A percentile compares a stretch with the other conserved stretches of the same genome.
phyloP scores from a whole-genome alignment of 139 green algal genomes.

The Tetradesmus obliquus region DNA sequence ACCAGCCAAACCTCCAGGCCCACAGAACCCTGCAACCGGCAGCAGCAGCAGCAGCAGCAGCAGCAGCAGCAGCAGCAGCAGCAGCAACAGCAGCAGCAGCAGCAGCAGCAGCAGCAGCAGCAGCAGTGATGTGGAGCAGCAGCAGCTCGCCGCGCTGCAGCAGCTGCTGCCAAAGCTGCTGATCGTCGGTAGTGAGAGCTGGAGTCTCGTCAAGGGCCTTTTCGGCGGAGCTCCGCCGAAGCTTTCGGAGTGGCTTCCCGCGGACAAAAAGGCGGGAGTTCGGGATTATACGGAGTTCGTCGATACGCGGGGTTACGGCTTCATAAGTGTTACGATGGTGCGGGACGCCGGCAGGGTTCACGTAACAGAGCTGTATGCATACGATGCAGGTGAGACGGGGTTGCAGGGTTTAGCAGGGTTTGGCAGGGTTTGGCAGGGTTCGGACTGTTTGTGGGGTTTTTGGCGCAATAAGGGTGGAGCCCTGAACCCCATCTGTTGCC shows the following conservation, averaged over 20 bases:
- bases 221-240: neutral
- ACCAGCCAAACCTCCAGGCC: neutral
- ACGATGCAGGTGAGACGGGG: neutral
- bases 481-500: too few species aligned
- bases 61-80: neutral
- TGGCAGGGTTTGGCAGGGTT: too few species aligned
- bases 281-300: neutral
- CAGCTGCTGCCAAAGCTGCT: neutral
- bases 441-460: too few species aligned
- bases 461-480: too few species aligned
- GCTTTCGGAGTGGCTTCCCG: neutral
- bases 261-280: neutral
- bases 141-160: neutral
- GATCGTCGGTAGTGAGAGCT: neutral
- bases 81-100: neutral
- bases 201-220: neutral
- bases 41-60: neutral
- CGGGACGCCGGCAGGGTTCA: neutral
- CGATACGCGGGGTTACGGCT: neutral
- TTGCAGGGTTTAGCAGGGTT: neutral
- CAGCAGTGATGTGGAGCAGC: neutral
- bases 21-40: neutral
- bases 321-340: neutral
- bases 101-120: neutral
- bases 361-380: neutral